These are phyloP conservation scores for Pyrenophora tritici-repentis DNA, from an alignment of 2,329 filamentous ascomycete genomes.

Conservation along the genomic window DNA sequence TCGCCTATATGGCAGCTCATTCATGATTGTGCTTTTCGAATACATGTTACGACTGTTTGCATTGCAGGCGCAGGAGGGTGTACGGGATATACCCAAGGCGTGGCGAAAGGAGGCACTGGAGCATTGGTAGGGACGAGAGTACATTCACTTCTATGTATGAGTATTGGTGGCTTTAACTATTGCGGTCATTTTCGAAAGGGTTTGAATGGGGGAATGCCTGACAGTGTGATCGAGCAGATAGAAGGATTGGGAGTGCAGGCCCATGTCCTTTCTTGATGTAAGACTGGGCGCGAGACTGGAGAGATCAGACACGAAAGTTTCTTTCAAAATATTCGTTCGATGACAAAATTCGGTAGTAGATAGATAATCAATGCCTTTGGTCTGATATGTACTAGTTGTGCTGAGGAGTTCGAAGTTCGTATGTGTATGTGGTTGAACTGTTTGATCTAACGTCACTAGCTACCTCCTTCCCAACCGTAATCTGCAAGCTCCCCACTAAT, in stretches of 20 bases:
- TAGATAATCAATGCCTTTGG: background rate
- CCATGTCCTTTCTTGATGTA: slow-evolving; percentile 15
- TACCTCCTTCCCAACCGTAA: too few species aligned
- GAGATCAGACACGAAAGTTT: background rate
- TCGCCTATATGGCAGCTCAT: background rate
- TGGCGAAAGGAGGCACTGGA: slow-evolving; percentile 3
- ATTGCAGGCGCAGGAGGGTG: slow-evolving; percentile 37
- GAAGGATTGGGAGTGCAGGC: slow-evolving; percentile 40
- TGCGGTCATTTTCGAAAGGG: background rate
- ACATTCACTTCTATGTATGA: slow-evolving; percentile 20
- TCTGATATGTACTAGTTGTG: too few species aligned
- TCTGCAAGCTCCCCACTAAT: slow-evolving; percentile 5
- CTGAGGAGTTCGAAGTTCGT: too few species aligned
- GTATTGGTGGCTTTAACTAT: slow-evolving; percentile 14
- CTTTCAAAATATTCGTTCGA: background rate
- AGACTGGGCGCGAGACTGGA: background rate
- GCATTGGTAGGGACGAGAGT: slow-evolving; percentile 2
- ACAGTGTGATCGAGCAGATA: slow-evolving; percentile 1
- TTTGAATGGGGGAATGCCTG: slow-evolving; percentile 1
- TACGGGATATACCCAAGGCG: slow-evolving; percentile 11
- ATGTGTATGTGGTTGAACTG: background rate
- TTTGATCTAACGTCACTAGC: background rate
- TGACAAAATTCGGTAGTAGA: slow-evolving; percentile 2
- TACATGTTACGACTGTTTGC: slow-evolving; percentile 31
- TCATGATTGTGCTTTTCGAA: slow-evolving; percentile 11